These are phyloP conservation scores for Carpinus fangiana DNA, from an alignment of 306 rosid genomes.

Conservation along the genomic window DNA sequence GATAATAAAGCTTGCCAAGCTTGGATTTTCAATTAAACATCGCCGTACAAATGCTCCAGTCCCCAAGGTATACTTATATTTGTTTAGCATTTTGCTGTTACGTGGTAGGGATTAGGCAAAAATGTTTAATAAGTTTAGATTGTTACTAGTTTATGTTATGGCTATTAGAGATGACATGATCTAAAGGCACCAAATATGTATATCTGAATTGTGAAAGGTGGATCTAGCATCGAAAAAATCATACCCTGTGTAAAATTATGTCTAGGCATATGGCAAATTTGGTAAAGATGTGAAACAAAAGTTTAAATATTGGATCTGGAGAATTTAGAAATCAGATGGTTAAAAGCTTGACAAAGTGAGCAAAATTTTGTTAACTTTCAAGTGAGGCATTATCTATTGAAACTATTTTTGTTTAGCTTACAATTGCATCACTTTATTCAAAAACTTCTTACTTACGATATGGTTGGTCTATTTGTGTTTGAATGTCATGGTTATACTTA, in stretches of 20 bases:
- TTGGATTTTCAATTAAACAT: conserved; percentile 66
- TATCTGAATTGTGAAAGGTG: not conserved
- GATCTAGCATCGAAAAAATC: not conserved
- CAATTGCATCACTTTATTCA: not conserved
- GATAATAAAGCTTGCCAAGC: conserved; percentile 53
- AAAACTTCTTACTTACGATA: not conserved
- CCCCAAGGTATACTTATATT: conserved; percentile 58
- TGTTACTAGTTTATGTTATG: not conserved
- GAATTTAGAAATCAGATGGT: not conserved
- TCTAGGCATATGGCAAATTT: not conserved
- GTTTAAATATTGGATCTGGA: not conserved
- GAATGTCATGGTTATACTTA: not conserved
- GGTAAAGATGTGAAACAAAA: not conserved
- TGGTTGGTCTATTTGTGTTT: not conserved
- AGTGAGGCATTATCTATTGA: not conserved
- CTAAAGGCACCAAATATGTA: not conserved
- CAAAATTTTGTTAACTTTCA: not conserved
- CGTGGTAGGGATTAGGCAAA: not conserved
- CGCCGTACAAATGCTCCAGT: conserved; percentile 53
- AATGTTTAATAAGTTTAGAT: not conserved
- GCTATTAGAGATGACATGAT: not conserved
- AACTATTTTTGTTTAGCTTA: not conserved
- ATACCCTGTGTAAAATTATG: not conserved
- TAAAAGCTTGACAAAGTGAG: not conserved
- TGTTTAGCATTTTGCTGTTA: conserved; percentile 3